Conservation (phyloP, 2,329 filamentous ascomycete genomes). For the Nothophoma quercina region DNA sequence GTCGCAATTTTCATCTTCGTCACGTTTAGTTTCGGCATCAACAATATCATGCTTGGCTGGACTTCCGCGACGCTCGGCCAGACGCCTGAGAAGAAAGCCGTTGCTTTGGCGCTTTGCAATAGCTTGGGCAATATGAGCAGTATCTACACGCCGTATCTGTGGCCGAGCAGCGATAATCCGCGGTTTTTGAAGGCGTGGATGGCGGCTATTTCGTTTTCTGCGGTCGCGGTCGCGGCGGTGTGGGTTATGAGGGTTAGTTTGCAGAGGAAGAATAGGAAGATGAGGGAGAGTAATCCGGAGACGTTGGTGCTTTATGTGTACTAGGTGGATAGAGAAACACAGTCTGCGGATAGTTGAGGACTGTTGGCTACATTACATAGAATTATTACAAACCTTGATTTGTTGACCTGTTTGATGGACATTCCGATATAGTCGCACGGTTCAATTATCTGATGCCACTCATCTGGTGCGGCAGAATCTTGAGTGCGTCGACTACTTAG, state of each 20-base stretch:
- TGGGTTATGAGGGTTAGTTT: slow-evolving; percentile 36
- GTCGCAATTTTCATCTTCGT: slow-evolving; percentile 43
- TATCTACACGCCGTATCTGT: slow-evolving; percentile 39
- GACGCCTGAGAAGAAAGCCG: slow-evolving; percentile 42
- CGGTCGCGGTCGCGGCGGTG: slow-evolving; percentile 31
- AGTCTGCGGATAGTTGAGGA: too few relatives aligned
- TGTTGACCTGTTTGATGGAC: too few relatives aligned
- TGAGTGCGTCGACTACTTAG: too few relatives aligned
- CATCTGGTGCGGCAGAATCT: too few relatives aligned
- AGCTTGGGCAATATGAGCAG: slow-evolving; percentile 37
- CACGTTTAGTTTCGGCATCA: slow-evolving; percentile 40
- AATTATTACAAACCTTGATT: too few relatives aligned
- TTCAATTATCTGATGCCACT: too few relatives aligned
- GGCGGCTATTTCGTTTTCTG: slow-evolving; percentile 35
- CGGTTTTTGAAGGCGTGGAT: slow-evolving; percentile 40
- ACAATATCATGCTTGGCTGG: slow-evolving; percentile 43
- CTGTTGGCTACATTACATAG: too few relatives aligned
- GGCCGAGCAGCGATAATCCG: slow-evolving; percentile 34
- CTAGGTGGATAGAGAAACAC: too few relatives aligned
- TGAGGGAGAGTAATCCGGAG: slow-evolving; percentile 16
- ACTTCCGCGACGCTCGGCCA: slow-evolving; percentile 35
- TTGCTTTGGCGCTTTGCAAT: slow-evolving; percentile 41
- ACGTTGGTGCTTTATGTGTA: slow-evolving; percentile 12
- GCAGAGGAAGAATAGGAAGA: slow-evolving; percentile 35
- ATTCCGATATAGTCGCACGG: too few relatives aligned